Conservation (phyloP, 2,329 filamentous ascomycete genomes). For the Ilyonectria sp. region DNA sequence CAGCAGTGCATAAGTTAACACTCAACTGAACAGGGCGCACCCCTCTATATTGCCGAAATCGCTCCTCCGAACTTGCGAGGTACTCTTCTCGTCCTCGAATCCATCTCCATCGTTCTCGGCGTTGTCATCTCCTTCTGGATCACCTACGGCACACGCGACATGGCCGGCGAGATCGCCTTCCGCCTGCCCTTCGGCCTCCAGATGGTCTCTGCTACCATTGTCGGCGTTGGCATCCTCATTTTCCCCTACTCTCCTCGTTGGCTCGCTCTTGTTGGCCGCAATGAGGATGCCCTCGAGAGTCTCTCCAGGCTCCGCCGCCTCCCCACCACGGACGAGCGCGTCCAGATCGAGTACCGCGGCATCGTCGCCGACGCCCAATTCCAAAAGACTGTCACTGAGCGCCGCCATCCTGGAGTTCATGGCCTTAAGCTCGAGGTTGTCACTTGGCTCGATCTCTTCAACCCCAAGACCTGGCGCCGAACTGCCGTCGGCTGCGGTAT, state of each 20-base stretch:
- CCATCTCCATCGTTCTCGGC: constrained; percentile 51
- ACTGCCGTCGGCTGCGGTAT: constrained; percentile 28
- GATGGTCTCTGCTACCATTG: constrained; percentile 37
- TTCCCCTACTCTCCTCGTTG: constrained; percentile 64
- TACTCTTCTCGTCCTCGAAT: constrained; percentile 51
- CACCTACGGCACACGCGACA: constrained; percentile 62
- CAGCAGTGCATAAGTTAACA: constrained; percentile 1
- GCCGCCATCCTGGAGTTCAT: constrained; percentile 44
- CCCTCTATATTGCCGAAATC: constrained; percentile 49
- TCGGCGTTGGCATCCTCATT: constrained; percentile 59
- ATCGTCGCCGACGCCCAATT: constrained; percentile 65
- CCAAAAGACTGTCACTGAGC: constrained; percentile 49
- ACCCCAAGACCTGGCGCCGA: constrained; percentile 37
- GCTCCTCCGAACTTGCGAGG: constrained; percentile 49
- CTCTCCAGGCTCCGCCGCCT: constrained; percentile 58
- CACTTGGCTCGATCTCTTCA: constrained; percentile 64
- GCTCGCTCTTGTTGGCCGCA: constrained; percentile 56
- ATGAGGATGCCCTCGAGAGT: constrained; percentile 56
- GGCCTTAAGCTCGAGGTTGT: constrained; percentile 59
- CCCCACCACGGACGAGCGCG: constrained; percentile 57
- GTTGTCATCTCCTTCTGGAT: constrained; percentile 48
- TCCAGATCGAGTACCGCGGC: constrained; percentile 63
- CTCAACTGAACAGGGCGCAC: constrained; percentile 31
- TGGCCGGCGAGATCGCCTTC: constrained; percentile 59
- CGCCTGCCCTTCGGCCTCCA: constrained; percentile 64